Conservation (phyloP, 1,284 basidiomycete genomes). For the Mycena sp. region DNA sequence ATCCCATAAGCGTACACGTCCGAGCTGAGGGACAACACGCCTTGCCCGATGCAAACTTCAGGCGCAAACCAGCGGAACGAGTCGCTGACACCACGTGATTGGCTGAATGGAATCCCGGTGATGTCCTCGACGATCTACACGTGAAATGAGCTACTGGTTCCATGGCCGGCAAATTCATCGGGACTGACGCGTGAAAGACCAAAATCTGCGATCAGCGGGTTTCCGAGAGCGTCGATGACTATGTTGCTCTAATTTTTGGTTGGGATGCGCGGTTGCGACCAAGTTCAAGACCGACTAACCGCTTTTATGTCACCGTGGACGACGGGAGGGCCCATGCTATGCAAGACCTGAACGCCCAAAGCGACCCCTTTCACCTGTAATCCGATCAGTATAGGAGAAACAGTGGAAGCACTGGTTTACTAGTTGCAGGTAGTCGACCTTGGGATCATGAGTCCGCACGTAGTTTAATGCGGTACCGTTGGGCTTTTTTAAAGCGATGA, state of each 20-base stretch:
- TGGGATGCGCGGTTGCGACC: background rate
- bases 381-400: slow-evolving; percentile 1
- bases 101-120: slow-evolving; percentile 61
- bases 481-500: slow-evolving; percentile 3
- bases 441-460: slow-evolving; percentile 46
- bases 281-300: slow-evolving; percentile 41
- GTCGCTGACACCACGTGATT: slow-evolving; percentile 58
- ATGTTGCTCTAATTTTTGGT: slow-evolving; percentile 56
- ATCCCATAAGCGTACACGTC: slow-evolving; percentile 65
- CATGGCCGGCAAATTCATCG: background rate
- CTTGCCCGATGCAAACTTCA: slow-evolving; percentile 61
- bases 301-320: slow-evolving; percentile 65
- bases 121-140: slow-evolving; percentile 62
- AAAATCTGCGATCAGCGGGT: slow-evolving; percentile 66
- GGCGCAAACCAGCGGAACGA: slow-evolving; percentile 65
- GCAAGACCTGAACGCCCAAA: slow-evolving; percentile 57
- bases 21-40: slow-evolving; percentile 54
- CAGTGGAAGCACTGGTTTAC: slow-evolving; percentile 38
- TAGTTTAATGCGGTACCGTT: slow-evolving; percentile 62
- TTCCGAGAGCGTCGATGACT: slow-evolving; percentile 54
- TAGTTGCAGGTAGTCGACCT: slow-evolving; percentile 52
- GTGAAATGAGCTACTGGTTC: background rate
- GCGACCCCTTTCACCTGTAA: slow-evolving; percentile 56
- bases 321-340: slow-evolving; percentile 56
- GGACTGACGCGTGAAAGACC: slow-evolving; percentile 58